These are phyloP conservation scores for Aspergillus sp. DNA, from an alignment of 2,329 filamentous ascomycete species.

Conservation along the genomic window DNA sequence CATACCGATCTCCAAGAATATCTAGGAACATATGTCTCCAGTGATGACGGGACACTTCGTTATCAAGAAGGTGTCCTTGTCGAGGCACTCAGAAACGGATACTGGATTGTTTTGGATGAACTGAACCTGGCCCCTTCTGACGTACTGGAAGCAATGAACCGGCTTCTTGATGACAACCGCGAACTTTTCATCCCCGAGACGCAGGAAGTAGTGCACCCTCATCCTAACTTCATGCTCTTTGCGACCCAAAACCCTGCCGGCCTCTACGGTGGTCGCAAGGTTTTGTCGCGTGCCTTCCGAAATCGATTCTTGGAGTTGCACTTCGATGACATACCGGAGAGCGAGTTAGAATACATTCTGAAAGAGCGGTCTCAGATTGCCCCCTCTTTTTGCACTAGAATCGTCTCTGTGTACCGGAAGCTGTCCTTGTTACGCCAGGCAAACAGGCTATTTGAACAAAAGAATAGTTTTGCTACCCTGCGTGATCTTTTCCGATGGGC, in stretches of 20 bases:
- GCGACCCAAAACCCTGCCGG: slow-evolving; percentile 97
- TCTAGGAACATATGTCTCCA: slow-evolving; percentile 88
- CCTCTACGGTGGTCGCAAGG: slow-evolving; percentile 91
- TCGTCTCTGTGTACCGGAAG: slow-evolving; percentile 92
- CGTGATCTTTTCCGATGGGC: slow-evolving; percentile 97
- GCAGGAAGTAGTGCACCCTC: slow-evolving; percentile 87
- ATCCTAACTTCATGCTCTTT: slow-evolving; percentile 96
- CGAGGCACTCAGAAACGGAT: slow-evolving; percentile 84
- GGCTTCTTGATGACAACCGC: slow-evolving; percentile 91
- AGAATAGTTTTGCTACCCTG: slow-evolving; percentile 94
- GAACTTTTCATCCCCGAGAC: slow-evolving; percentile 96
- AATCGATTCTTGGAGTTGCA: slow-evolving; percentile 97
- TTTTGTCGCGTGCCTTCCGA: slow-evolving; percentile 88
- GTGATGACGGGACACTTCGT: slow-evolving; percentile 75
- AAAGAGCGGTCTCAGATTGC: slow-evolving; percentile 86
- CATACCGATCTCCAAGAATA: slow-evolving; percentile 99
- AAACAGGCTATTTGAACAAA: slow-evolving; percentile 90
- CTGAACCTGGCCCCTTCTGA: slow-evolving; percentile 96
- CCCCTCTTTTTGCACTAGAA: slow-evolving; percentile 84
- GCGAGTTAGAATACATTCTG: slow-evolving; percentile 88
- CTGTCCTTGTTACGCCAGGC: slow-evolving; percentile 87
- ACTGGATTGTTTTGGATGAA: slow-evolving; percentile 98
- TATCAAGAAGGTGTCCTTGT: slow-evolving; percentile 96
- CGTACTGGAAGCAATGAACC: slow-evolving; percentile 92
- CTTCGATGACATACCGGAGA: slow-evolving; percentile 96